Base-by-base conservation (phyloP, 164 flowering plant genomes). In the Malania oleifera region DNA sequence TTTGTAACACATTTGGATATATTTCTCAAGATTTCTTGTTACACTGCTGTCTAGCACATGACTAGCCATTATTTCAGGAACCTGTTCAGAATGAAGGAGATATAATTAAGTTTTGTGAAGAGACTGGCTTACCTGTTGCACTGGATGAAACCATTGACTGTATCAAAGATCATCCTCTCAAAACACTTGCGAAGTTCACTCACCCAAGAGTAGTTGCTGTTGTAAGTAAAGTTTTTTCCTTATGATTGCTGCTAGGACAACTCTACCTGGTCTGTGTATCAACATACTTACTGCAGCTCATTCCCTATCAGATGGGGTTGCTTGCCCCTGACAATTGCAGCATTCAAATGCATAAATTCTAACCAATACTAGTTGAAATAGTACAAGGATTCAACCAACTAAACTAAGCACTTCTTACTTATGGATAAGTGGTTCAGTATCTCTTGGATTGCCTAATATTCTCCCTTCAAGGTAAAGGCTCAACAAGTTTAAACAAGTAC, bases 91-190 rank as follows among this genome's bases (percentile, higher is more conserved):
- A 70, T 60, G 89, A 78, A 74, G 83, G 79, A 59, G 97, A 87
- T 68, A 86, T 93, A 55, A 51, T 87, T 15, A 89, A 56, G 69
- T 93, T 84, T 72, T 84, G 87, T 71, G 87, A 86, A 68, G 92
- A 90, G 70, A 86, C 85, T 60, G 89, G 89, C 60, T 59, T 93
- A 62, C 87, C 95, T 62, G 96, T 82, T 6, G 97, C 98, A 25
- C 73, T 93, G 55, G 98, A 93, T 71, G 98, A 93, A 78, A 86
- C 95, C 47, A 71, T 93, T 47, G 86, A 80, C 59, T 59, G 57
- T 52, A 70, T 81, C 53, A 70, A 63, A 62, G 86, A 69, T 60
- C 70, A 77, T 76, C 80, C 75, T 59, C 71, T 83, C n/a, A 44
- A 72, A 53, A 65, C 47, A 57, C 92, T 93, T 58, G 60, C 52